These are phyloP conservation scores for Suillus plorans DNA, from an alignment of 768 basidiomycete genomes.

Conservation along the genomic window DNA sequence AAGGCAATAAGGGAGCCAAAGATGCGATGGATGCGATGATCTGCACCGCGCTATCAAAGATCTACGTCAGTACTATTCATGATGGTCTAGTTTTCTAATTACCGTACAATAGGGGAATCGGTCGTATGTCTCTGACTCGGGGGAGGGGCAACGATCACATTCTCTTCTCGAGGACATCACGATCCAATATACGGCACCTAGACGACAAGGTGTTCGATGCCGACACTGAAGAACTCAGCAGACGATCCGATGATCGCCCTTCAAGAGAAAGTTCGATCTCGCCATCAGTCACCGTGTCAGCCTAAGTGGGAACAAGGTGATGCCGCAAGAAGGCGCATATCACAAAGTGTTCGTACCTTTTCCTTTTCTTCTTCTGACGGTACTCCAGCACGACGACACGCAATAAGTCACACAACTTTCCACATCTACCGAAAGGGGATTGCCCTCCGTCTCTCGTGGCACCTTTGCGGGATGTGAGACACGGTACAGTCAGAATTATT, in stretches of 20 bases:
- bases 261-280: conserved; percentile 58
- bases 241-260: conserved; percentile 42
- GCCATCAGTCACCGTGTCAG: conserved; percentile 8
- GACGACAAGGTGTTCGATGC: not conserved
- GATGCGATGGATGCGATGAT: not conserved
- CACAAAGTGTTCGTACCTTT: not conserved
- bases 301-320: conserved; percentile 2
- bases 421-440: not conserved
- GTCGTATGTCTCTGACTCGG: conserved; percentile 86
- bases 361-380: not conserved
- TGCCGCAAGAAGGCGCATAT: not conserved
- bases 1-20: not conserved
- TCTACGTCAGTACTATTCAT: not conserved
- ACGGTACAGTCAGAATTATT: not conserved
- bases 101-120: conserved; percentile 47
- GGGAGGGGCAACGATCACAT: conserved; percentile 89
- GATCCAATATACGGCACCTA: conserved; percentile 25
- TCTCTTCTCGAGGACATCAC: conserved; percentile 69
- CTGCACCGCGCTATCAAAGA: not conserved
- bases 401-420: not conserved
- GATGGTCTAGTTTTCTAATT: not conserved
- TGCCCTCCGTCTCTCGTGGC: not conserved
- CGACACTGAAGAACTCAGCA: not conserved
- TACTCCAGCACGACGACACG: not conserved
- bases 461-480: not conserved